These are phyloP conservation scores for Sclerotiophoma versabilis DNA, from an alignment of 2,329 filamentous ascomycete genomes.

Conservation along the genomic window DNA sequence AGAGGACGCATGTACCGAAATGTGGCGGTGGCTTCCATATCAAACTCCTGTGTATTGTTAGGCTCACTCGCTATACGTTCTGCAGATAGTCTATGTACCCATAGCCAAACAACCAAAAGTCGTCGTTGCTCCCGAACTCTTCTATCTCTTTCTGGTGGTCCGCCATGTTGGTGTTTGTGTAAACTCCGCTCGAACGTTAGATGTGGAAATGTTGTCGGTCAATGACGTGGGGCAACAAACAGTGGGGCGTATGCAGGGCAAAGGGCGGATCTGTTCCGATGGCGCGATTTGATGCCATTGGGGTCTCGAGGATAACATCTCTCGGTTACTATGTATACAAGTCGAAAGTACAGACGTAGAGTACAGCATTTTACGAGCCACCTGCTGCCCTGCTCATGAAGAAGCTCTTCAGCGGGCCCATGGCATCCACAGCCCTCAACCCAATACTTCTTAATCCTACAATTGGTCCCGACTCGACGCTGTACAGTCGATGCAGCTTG, in stretches of 20 bases:
- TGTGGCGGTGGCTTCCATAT: constrained; percentile 99
- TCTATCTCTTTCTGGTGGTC: constrained; percentile 41
- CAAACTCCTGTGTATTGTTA: constrained; percentile 69
- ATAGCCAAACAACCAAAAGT: constrained; percentile 98
- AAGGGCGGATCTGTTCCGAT: constrained; percentile 18
- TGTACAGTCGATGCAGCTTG: constrained; percentile 91
- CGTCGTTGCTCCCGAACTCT: constrained; percentile 55
- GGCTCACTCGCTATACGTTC: not conserved
- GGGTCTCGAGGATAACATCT: not conserved
- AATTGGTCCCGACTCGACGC: constrained; percentile 78
- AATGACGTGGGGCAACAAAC: constrained; percentile 24
- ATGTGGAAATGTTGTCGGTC: constrained; percentile 1
- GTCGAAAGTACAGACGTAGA: constrained; percentile 13
- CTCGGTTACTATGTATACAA: constrained; percentile 17
- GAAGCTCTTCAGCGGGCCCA: constrained; percentile 80
- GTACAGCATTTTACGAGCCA: constrained; percentile 29
- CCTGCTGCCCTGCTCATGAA: constrained; percentile 75
- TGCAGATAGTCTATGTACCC: constrained; percentile 63
- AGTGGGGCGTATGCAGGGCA: constrained; percentile 25
- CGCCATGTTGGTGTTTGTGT: constrained; percentile 24
- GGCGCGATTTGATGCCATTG: constrained; percentile 23
- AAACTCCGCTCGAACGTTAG: not conserved
- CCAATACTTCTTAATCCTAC: constrained; percentile 82
- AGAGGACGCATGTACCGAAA: constrained; percentile 69
- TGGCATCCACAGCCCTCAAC: constrained; percentile 74